Evolutionary conservation across 139 green algal genomes (phyloP).

Genomic region (Chlamydomonas schloesseri): DNA sequence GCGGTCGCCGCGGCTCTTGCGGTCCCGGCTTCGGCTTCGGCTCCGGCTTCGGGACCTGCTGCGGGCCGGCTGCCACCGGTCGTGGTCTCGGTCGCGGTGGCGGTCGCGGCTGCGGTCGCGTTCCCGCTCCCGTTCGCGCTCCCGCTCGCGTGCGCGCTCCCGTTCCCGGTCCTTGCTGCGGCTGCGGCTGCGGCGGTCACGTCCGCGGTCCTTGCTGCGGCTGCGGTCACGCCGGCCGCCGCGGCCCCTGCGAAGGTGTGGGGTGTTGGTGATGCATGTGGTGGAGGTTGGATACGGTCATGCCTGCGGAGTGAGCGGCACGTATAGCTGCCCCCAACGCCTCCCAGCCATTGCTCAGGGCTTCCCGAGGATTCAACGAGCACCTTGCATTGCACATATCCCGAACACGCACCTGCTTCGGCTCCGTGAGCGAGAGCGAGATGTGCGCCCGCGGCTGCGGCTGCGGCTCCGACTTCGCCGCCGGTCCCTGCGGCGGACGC

Average conservation of each 20-base stretch:
- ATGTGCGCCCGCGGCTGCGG: neutral
- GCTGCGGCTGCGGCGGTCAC: neutral
- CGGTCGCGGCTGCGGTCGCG: neutral
- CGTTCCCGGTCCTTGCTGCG: neutral
- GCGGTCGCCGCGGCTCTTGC: neutral
- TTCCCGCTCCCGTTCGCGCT: neutral
- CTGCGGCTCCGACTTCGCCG: neutral
- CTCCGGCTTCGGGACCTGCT: conserved; percentile 7
- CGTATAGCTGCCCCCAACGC: neutral
- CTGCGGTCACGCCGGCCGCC: neutral
- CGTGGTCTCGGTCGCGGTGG: neutral
- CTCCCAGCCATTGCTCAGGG: neutral
- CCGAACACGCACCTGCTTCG: neutral
- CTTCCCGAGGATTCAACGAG: neutral
- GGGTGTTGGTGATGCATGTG: neutral
- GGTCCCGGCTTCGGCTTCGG: neutral
- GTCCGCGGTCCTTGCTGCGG: neutral
- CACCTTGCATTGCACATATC: neutral
- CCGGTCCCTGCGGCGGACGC: neutral
- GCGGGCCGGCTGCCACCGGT: neutral
- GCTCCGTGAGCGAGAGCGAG: neutral
- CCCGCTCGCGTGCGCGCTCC: neutral
- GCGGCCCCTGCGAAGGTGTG: neutral
- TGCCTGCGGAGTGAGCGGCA: neutral
- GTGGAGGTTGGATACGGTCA: too few species aligned